phyloP scores from a whole-genome alignment of 176 grass and related monocot genomes.

The Calamus simplicifolius region DNA sequence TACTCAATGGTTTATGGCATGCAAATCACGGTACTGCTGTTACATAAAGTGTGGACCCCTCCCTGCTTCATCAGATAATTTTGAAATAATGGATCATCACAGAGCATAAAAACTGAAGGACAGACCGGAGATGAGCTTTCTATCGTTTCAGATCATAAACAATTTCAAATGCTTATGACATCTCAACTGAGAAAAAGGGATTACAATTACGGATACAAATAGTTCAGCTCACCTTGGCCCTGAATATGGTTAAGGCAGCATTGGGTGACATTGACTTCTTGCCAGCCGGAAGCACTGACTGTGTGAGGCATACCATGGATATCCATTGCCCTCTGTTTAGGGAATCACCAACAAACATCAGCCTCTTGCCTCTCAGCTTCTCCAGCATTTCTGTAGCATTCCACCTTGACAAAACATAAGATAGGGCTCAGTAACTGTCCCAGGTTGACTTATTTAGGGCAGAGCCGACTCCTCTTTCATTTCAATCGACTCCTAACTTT shows the following conservation, averaged over 20 bases:
- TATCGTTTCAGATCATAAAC: no score
- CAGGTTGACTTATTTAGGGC: no score
- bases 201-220: not conserved
- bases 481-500: no score
- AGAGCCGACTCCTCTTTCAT: no score
- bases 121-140: no score
- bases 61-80: no score
- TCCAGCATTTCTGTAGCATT: conserved; percentile 16
- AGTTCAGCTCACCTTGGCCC: conserved; percentile 1
- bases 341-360: conserved; percentile 23
- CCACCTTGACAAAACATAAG: not conserved
- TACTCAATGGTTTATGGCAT: no score
- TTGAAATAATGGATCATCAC: no score
- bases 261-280: conserved; percentile 14
- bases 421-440: not conserved
- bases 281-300: conserved; percentile 1
- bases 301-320: conserved; percentile 19
- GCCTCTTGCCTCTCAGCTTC: conserved; percentile 11
- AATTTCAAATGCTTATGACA: not conserved
- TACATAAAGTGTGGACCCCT: no score
- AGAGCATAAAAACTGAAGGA: no score
- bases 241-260: conserved; percentile 6
- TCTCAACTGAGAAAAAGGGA: not conserved
- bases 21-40: no score
- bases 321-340: conserved; percentile 19